A percentile compares a stretch with the other conserved stretches of the same genome.
These are phyloP conservation scores for Chrysanthemum lavandulifolium DNA, from an alignment of 129 eudicot genomes.

Conservation along the genomic window DNA sequence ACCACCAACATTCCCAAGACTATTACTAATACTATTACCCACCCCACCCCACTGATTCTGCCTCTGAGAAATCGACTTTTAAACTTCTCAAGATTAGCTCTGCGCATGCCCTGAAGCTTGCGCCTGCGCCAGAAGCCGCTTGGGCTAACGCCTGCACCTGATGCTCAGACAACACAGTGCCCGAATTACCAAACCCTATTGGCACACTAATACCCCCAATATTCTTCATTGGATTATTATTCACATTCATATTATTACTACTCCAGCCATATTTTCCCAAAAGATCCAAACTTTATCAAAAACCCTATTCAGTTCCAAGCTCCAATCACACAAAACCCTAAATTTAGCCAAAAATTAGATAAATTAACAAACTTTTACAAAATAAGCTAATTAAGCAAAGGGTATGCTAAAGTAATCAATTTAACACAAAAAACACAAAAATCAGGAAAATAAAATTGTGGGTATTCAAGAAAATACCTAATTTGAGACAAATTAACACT, in stretches of 20 bases:
- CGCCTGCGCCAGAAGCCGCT: background rate
- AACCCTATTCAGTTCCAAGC: background rate
- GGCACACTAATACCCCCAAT: constrained; percentile 14
- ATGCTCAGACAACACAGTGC: constrained; percentile 7
- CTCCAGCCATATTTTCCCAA: constrained; percentile 8
- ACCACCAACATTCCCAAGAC: constrained; percentile 31
- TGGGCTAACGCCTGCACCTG: constrained; percentile 17
- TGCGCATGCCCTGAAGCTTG: background rate
- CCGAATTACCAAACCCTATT: constrained; percentile 16
- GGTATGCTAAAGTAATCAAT: background rate
- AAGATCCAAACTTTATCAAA: background rate
- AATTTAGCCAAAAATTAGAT: background rate
- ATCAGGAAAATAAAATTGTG: background rate
- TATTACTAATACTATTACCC: background rate
- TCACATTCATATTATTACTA: constrained; percentile 2
- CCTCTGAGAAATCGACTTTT: background rate
- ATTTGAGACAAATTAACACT: background rate
- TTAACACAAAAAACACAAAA: background rate
- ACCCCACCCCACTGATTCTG: constrained; percentile 1
- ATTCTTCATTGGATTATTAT: background rate
- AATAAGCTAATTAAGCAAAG: background rate
- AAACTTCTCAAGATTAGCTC: too few relatives aligned
- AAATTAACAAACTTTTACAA: background rate
- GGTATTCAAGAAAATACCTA: background rate
- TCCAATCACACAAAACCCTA: background rate